phyloP scores from a whole-genome alignment of 306 rosid genomes.

The Vachellia pachyceras region DNA sequence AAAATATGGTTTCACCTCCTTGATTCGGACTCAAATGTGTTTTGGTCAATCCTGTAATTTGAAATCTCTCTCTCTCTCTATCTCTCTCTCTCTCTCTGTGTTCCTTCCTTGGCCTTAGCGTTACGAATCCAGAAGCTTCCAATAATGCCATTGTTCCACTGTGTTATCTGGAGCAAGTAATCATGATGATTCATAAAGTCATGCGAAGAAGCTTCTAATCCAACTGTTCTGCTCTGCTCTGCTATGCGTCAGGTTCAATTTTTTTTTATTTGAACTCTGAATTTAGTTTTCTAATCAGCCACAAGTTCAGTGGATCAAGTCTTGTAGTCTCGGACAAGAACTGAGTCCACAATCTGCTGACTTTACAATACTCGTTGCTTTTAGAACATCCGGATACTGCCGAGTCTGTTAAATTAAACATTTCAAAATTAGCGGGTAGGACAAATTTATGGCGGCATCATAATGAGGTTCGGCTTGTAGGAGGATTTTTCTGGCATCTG shows the following conservation, averaged over 20 bases:
- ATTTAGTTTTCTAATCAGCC: slow-evolving; percentile 40
- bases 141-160: slow-evolving; percentile 39
- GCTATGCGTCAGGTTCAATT: background rate
- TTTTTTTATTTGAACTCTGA: background rate
- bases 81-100: background rate
- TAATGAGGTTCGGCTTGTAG: slow-evolving; percentile 36
- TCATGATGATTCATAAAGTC: slow-evolving; percentile 35
- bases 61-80: background rate
- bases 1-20: slow-evolving; percentile 12
- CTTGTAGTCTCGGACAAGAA: slow-evolving; percentile 38
- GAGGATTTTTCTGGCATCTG: slow-evolving; percentile 46
- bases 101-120: slow-evolving; percentile 23
- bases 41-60: slow-evolving; percentile 53
- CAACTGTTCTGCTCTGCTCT: background rate
- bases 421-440: slow-evolving; percentile 38
- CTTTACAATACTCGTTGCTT: slow-evolving; percentile 44
- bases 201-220: slow-evolving; percentile 44
- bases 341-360: background rate
- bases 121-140: slow-evolving; percentile 47
- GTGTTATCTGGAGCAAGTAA: slow-evolving; percentile 12
- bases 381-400: slow-evolving; percentile 51
- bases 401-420: background rate
- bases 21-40: slow-evolving; percentile 38
- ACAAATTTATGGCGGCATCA: slow-evolving; percentile 5
- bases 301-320: slow-evolving; percentile 35